Percentiles rank a stretch among this genome's conserved stretches.
Evolutionary conservation across 2,329 filamentous ascomycete species (phyloP).

Genomic region (Septoria petroselini): DNA sequence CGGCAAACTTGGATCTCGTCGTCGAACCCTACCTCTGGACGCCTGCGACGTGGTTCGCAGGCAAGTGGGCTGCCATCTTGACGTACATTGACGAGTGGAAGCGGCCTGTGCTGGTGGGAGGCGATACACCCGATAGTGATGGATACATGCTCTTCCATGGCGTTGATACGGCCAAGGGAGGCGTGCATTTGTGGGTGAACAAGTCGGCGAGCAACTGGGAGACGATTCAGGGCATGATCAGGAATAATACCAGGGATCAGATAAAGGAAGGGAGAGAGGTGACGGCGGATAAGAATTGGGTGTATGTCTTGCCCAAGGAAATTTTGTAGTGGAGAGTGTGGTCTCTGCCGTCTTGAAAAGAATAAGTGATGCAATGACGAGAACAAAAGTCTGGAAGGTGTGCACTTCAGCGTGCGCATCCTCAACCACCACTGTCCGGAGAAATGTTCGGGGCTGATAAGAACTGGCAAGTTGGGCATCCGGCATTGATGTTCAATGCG

Average conservation of each 20-base stretch:
- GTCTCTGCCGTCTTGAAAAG: too few species aligned
- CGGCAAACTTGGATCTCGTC: constrained; percentile 42
- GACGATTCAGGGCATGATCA: constrained; percentile 42
- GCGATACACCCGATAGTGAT: constrained; percentile 47
- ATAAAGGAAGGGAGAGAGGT: constrained; percentile 39
- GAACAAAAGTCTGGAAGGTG: too few species aligned
- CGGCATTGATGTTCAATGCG: too few species aligned
- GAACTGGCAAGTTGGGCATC: too few species aligned
- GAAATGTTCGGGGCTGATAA: too few species aligned
- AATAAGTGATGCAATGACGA: too few species aligned
- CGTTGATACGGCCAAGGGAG: constrained; percentile 44
- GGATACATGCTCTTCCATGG: constrained; percentile 48
- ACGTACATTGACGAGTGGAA: constrained; percentile 44
- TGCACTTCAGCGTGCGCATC: too few species aligned
- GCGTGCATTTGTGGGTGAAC: constrained; percentile 46
- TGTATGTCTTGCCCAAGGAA: constrained; percentile 43
- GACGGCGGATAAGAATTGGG: constrained; percentile 49
- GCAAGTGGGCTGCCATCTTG: constrained; percentile 46
- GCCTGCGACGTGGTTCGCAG: constrained; percentile 46
- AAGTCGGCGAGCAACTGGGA: constrained; percentile 39
- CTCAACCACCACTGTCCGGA: too few species aligned
- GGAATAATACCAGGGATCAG: constrained; percentile 38
- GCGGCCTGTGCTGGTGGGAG: constrained; percentile 43
- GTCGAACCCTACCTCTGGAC: constrained; percentile 46
- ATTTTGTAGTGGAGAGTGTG: constrained; percentile 30